Conservation (phyloP, 2,329 filamentous ascomycete genomes). For the Monosporascus ibericus region DNA sequence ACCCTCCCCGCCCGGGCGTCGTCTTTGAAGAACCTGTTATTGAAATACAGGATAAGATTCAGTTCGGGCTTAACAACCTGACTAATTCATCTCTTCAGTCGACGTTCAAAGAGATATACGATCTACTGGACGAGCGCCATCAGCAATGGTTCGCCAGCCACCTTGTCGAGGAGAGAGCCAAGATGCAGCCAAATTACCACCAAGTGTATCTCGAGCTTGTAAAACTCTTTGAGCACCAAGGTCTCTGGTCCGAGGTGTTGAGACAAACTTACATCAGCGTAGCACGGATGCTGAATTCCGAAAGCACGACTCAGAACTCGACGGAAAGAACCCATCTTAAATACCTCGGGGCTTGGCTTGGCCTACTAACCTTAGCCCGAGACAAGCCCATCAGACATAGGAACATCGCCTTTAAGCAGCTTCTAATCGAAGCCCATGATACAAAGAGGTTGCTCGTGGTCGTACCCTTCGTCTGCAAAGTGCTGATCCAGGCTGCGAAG, state of each 20-base stretch:
- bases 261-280: constrained; percentile 88
- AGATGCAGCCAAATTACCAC: constrained; percentile 96
- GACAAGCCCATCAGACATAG: constrained; percentile 94
- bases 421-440: constrained; percentile 89
- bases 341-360: constrained; percentile 90
- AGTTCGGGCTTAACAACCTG: constrained; percentile 95
- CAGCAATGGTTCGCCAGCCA: constrained; percentile 97
- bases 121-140: constrained; percentile 71
- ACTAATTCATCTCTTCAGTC: constrained; percentile 81
- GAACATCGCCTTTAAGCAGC: constrained; percentile 94
- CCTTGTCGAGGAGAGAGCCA: constrained; percentile 90
- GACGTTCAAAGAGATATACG: constrained; percentile 76
- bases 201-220: constrained; percentile 87
- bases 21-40: constrained; percentile 77
- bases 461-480: constrained; percentile 97
- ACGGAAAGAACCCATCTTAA: constrained; percentile 85
- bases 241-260: constrained; percentile 82
- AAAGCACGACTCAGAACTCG: constrained; percentile 75
- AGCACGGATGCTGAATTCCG: constrained; percentile 81
- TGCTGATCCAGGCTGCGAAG: constrained; percentile 74
- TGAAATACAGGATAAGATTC: constrained; percentile 83
- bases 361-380: constrained; percentile 83
- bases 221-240: constrained; percentile 70
- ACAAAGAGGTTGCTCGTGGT: constrained; percentile 86
- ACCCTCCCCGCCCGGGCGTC: constrained; percentile 56